These are phyloP conservation scores for Suillus weaverae DNA, from an alignment of 768 basidiomycete species.

Conservation along the genomic window DNA sequence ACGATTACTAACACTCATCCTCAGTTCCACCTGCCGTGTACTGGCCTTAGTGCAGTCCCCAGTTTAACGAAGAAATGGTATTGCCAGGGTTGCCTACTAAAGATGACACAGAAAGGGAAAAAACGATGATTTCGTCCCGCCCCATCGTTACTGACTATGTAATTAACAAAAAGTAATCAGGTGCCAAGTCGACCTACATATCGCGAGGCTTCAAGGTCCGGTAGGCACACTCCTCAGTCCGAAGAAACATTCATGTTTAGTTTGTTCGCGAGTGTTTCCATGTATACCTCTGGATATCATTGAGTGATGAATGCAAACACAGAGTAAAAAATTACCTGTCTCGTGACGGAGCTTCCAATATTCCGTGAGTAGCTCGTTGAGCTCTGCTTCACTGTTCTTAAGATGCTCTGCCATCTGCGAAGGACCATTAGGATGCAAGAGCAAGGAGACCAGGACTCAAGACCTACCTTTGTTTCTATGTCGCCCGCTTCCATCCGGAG, in stretches of 20 bases:
- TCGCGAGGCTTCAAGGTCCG: not conserved
- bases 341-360: conserved; percentile 82
- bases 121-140: conserved; percentile 18
- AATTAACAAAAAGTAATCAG: not conserved
- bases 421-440: not conserved
- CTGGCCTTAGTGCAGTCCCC: conserved; percentile 58
- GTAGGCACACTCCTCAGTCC: conserved; percentile 14
- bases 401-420: conserved; percentile 76
- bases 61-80: conserved; percentile 64
- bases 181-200: not conserved
- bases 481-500: conserved; percentile 68
- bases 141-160: not conserved
- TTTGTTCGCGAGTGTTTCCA: conserved; percentile 84
- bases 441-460: not conserved
- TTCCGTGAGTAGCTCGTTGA: conserved; percentile 79
- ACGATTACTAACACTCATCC: conserved; percentile 2
- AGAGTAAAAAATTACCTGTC: conserved; percentile 50
- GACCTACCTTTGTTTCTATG: conserved; percentile 60
- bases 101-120: conserved; percentile 37
- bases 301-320: not conserved
- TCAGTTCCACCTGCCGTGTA: conserved; percentile 76
- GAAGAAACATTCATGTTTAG: conserved; percentile 56
- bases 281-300: conserved; percentile 65
- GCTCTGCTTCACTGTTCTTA: conserved; percentile 69
- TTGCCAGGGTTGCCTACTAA: conserved; percentile 60